Percentiles rank a stretch among this genome's conserved stretches.
Conservation (phyloP, 345 rosid genomes). For the Salix koriyanagi region DNA sequence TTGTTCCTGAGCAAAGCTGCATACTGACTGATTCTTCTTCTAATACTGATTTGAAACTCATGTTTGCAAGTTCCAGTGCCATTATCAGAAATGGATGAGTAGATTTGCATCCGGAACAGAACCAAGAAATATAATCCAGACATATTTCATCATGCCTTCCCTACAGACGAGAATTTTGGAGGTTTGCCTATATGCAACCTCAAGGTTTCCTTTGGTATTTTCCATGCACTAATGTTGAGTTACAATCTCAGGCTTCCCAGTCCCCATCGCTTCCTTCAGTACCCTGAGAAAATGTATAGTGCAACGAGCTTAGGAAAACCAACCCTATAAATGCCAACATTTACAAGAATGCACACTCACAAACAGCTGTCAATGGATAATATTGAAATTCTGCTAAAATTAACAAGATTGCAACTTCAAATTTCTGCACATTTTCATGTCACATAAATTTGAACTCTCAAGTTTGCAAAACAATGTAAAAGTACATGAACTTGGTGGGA, state of each 20-base stretch:
- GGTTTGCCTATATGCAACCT: not conserved
- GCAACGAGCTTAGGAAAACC: not conserved
- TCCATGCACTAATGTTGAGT: not conserved
- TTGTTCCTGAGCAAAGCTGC: too few relatives aligned
- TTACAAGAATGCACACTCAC: not conserved
- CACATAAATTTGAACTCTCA: not conserved
- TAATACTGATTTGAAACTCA: too few relatives aligned
- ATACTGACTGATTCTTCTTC: too few relatives aligned
- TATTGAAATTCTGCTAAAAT: not conserved
- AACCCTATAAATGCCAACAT: not conserved
- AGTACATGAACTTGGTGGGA: not conserved
- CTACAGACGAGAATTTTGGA: not conserved
- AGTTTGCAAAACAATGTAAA: not conserved
- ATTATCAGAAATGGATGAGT: too few relatives aligned
- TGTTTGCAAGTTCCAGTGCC: too few relatives aligned
- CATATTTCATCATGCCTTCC: too few relatives aligned
- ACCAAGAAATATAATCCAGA: too few relatives aligned
- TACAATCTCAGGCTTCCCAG: slow-evolving; percentile 39
- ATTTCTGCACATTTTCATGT: not conserved
- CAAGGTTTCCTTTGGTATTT: not conserved
- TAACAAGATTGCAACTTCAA: not conserved
- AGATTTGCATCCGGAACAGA: too few relatives aligned
- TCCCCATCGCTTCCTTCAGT: slow-evolving; percentile 46
- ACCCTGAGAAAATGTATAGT: slow-evolving; percentile 28
- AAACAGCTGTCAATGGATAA: not conserved